Conservation (phyloP, 2,329 filamentous ascomycete species). For the Penicillium polonicum region DNA sequence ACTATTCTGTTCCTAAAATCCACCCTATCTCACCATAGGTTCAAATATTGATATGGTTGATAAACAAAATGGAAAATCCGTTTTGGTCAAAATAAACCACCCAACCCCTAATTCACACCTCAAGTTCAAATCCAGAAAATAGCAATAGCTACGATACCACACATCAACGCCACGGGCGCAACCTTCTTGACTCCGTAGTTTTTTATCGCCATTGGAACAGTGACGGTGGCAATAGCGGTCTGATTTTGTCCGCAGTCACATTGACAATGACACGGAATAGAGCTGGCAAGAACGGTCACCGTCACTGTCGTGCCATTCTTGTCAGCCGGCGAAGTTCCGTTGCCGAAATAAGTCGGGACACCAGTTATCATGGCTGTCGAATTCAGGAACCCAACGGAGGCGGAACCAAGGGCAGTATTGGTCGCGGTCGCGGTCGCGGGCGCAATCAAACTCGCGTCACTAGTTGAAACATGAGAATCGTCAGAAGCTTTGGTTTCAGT, state of each 20-base stretch:
- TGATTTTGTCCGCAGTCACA: not conserved
- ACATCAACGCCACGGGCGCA: not conserved
- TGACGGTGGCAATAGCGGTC: not conserved
- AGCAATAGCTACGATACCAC: not conserved
- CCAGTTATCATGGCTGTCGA: not conserved
- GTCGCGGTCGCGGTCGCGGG: not conserved
- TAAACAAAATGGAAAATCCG: not conserved
- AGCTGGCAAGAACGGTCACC: constrained; percentile 1
- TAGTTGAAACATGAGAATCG: not conserved
- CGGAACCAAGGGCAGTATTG: too few species aligned
- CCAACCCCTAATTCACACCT: not conserved
- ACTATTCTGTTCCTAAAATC: not conserved
- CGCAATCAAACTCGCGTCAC: not conserved
- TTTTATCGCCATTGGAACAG: not conserved
- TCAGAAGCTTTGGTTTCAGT: not conserved
- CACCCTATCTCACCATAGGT: not conserved
- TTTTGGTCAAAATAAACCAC: not conserved
- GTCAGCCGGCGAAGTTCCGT: not conserved
- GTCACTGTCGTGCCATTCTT: not conserved
- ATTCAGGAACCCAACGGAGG: not conserved
- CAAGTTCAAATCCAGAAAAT: not conserved
- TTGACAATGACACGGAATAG: not conserved
- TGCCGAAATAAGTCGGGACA: not conserved
- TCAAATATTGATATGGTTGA: not conserved
- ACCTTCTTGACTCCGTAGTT: not conserved